Base-by-base conservation (phyloP, 2,329 filamentous ascomycete species). In the Verticillium albo-atrum region DNA sequence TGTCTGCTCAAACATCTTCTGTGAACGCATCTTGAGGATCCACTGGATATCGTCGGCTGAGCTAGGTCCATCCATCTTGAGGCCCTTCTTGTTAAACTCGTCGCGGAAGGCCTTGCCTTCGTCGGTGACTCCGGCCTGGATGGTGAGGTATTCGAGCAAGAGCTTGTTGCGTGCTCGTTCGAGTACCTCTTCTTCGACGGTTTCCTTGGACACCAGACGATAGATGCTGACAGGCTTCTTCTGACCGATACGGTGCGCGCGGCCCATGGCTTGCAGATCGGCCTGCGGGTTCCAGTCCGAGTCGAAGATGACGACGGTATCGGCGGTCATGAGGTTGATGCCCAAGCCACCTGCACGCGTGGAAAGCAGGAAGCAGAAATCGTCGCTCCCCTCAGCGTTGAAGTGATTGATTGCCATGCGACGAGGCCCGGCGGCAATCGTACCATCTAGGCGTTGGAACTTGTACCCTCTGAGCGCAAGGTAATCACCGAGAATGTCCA, bases 261-360 rank as follows among this genome's bases (percentile, higher is more conserved):
- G 89, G 60, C 95, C 95, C 95, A 99, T 99, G 47, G 95, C 95
- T 73, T 99, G 95, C 66, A 99, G 79, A 79, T 99, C 96, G 6
- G 95, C 95, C 73, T 99, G 95, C 20, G 95, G 96, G 67, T 99
- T 99, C 95, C 96, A 99, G 70, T 97, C 93, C 0, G 95, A 98
- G 73, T 99, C 96, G 68, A 98, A 99, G 52, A 99, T 89, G 67
- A 99, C 89, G 65, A 99, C 95, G 1, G 95, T 99, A 70, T 99
- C 96, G 7, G 95, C 95, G 26, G 95, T 98, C 92, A 98, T 99
- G 58, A 99, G 77, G 68, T 99, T 99, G 79, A 99, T 99, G 63
- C 95, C 95, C n/a, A 99, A 82, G 73, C 95, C 95, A 79, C 95
- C 95, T 58, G 95, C 95, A 69, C 95, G 87, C 1, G 95, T 99